These are phyloP conservation scores for Scleroderma citrinum DNA, from an alignment of 768 basidiomycete genomes.

Conservation along the genomic window DNA sequence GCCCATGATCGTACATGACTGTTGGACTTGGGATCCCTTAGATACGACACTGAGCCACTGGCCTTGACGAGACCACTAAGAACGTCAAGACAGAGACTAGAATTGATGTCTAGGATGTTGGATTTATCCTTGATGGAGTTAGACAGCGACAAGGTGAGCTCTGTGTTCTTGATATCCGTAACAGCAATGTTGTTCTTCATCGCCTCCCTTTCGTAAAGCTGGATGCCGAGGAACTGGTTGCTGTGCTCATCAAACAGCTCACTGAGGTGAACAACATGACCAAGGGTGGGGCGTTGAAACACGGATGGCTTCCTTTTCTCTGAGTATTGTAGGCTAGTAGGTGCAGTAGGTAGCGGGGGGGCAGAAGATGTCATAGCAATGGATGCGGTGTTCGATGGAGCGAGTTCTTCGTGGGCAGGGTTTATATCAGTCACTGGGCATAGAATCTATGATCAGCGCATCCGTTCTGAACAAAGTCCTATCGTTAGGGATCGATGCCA, in stretches of 20 bases:
- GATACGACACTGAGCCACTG: background rate
- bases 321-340: no score
- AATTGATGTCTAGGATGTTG: background rate
- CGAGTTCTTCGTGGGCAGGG: no score
- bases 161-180: background rate
- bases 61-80: background rate
- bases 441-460: no score
- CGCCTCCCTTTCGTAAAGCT: background rate
- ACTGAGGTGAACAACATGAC: background rate
- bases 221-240: background rate
- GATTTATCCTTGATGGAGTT: constrained; percentile 1
- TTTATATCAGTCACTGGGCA: no score
- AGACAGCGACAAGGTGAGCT: background rate
- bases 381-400: no score
- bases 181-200: background rate
- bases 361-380: no score
- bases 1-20: background rate
- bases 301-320: no score
- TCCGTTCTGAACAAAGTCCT: no score
- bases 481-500: no score
- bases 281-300: background rate
- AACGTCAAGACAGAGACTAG: background rate
- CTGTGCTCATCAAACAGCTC: constrained; percentile 2
- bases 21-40: background rate
- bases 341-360: no score